Conservation (phyloP, 139 green algal species). For the Micromonas pusilla region DNA sequence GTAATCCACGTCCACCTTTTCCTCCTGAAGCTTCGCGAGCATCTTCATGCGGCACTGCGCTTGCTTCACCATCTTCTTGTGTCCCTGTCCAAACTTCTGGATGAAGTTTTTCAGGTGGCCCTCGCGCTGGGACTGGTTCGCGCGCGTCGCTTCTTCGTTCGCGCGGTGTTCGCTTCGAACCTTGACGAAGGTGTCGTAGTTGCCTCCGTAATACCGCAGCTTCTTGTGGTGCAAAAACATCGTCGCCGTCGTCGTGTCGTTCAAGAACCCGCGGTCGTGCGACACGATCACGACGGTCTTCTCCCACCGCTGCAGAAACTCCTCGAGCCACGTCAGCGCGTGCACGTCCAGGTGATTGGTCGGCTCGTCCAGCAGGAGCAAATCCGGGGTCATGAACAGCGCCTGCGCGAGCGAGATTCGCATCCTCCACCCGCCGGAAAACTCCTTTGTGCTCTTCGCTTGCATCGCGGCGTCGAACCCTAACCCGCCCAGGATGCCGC, state of each 20-base stretch:
- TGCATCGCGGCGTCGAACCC: conserved; percentile 31
- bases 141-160: conserved; percentile 52
- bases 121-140: conserved; percentile 35
- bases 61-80: conserved; percentile 41
- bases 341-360: conserved; percentile 55
- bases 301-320: conserved; percentile 42
- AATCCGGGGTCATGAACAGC: conserved; percentile 49
- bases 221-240: conserved; percentile 43
- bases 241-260: conserved; percentile 77
- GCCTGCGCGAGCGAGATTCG: conserved; percentile 45
- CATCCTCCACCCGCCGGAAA: conserved; percentile 49
- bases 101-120: conserved; percentile 28
- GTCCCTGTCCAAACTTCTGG: conserved; percentile 31
- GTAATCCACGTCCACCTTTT: conserved; percentile 33
- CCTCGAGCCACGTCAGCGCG: conserved; percentile 49
- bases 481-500: conserved; percentile 37
- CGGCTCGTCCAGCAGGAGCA: conserved; percentile 54
- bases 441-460: conserved; percentile 31
- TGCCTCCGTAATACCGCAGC: conserved; percentile 65
- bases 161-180: conserved; percentile 30
- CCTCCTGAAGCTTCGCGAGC: conserved; percentile 35
- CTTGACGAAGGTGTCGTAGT: conserved; percentile 76
- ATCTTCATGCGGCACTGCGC: conserved; percentile 42
- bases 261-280: conserved; percentile 97
- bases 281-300: conserved; percentile 88